Evolutionary conservation across 495 filamentous ascomycete species (phyloP).

Genomic region (Penicillium macrosclerotiorum): DNA sequence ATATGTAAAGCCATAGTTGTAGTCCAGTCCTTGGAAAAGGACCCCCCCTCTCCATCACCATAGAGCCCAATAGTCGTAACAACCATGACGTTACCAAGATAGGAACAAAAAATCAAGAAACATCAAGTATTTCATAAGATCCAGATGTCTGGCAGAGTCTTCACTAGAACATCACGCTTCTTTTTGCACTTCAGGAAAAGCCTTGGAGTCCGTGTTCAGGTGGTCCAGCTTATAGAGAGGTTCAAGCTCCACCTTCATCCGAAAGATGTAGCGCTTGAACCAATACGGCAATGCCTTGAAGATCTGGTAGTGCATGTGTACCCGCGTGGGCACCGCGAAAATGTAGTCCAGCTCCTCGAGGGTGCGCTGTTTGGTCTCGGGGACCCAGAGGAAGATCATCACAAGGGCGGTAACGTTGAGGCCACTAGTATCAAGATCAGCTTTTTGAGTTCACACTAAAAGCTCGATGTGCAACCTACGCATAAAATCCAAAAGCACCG

Average conservation of each 20-base stretch:
- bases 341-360: slow-evolving; percentile 86
- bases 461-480: slow-evolving; percentile 25
- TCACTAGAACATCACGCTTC: too few relatives aligned
- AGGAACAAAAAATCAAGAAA: background rate
- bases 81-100: too few relatives aligned
- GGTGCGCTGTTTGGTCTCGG: slow-evolving; percentile 76
- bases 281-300: slow-evolving; percentile 65
- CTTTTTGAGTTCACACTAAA: background rate
- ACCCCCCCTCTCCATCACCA: too few relatives aligned
- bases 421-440: slow-evolving; percentile 39
- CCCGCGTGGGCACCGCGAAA: slow-evolving; percentile 66
- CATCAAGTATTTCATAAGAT: background rate
- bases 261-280: slow-evolving; percentile 64
- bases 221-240: slow-evolving; percentile 65
- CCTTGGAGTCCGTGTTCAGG: slow-evolving; percentile 1
- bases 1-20: too few relatives aligned
- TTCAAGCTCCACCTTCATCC: slow-evolving; percentile 51
- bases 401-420: slow-evolving; percentile 67
- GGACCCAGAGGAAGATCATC: slow-evolving; percentile 72
- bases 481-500: slow-evolving; percentile 51
- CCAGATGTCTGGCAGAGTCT: background rate
- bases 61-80: too few relatives aligned
- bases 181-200: background rate
- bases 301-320: slow-evolving; percentile 64
- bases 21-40: too few relatives aligned